Conservation (phyloP, 2,329 filamentous ascomycete species). For the Didymella sp. region DNA sequence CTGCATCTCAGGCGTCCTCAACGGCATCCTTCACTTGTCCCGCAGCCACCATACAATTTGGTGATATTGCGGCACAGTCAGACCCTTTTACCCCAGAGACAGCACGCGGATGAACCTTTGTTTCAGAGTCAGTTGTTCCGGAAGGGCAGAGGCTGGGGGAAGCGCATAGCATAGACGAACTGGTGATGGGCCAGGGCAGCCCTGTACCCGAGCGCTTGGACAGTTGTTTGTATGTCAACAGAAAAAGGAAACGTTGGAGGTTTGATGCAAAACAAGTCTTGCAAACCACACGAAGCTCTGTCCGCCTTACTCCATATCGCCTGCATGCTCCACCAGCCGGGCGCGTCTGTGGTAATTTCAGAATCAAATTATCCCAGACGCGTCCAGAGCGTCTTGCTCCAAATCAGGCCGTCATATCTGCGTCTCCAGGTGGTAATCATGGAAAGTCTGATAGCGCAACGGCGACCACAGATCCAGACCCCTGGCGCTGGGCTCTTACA, state of each 20-base stretch:
- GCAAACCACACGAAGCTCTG: background rate
- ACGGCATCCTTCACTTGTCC: conserved; percentile 8
- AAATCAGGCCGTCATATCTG: background rate
- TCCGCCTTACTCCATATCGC: background rate
- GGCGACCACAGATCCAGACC: conserved; percentile 8
- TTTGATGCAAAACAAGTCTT: background rate
- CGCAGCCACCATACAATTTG: conserved; percentile 7
- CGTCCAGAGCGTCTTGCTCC: background rate
- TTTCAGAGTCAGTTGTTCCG: conserved; percentile 12
- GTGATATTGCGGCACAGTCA: conserved; percentile 14
- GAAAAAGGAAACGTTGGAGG: background rate
- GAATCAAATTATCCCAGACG: background rate
- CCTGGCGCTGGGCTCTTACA: background rate
- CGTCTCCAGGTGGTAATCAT: background rate
- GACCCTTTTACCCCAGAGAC: conserved; percentile 14
- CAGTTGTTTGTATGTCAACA: background rate
- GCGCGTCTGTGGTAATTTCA: background rate
- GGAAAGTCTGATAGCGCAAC: background rate
- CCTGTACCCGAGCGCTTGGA: conserved; percentile 11
- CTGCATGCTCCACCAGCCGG: background rate
- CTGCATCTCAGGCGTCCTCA: conserved; percentile 8
- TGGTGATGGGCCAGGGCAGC: background rate
- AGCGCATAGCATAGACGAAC: background rate
- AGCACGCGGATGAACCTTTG: conserved; percentile 5
- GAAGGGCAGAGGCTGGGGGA: conserved; percentile 3